Conservation (phyloP, 2,329 filamentous ascomycete genomes). For the Talaromyces marneffei region DNA sequence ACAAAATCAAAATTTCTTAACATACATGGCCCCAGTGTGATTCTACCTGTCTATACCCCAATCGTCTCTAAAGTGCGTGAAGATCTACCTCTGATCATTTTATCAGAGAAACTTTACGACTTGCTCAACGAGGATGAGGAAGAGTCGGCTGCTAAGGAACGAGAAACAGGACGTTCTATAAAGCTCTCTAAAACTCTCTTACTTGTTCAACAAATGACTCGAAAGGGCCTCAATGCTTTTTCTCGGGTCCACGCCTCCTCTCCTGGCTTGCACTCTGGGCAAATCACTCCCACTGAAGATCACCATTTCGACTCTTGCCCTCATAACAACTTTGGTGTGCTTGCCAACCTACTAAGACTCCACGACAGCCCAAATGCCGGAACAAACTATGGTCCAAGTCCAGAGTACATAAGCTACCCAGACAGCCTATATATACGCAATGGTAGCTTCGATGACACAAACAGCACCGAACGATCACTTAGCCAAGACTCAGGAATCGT, state of each 20-base stretch:
- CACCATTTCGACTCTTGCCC: slow-evolving; percentile 55
- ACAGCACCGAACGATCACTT: slow-evolving; percentile 27
- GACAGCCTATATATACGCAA: slow-evolving; percentile 23
- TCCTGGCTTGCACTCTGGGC: slow-evolving; percentile 30
- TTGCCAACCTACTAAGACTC: slow-evolving; percentile 66
- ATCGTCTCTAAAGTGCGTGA: slow-evolving; percentile 26
- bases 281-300: slow-evolving; percentile 31
- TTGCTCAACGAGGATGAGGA: slow-evolving; percentile 29
- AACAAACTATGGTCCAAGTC: slow-evolving; percentile 18
- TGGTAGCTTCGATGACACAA: slow-evolving; percentile 28
- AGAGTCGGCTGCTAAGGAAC: slow-evolving; percentile 14
- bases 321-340: slow-evolving; percentile 66
- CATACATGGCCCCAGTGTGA: slow-evolving; percentile 20
- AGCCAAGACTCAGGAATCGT: slow-evolving; percentile 26
- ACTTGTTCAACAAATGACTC: slow-evolving; percentile 34
- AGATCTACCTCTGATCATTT: slow-evolving; percentile 31
- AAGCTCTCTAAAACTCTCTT: slow-evolving; percentile 28
- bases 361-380: slow-evolving; percentile 43
- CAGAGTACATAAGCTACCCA: slow-evolving; percentile 7
- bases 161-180: slow-evolving; percentile 23
- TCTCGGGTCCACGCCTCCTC: slow-evolving; percentile 29
- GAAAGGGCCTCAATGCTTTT: slow-evolving; percentile 20
- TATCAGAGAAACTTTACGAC: slow-evolving; percentile 27
- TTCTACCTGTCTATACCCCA: slow-evolving; percentile 12
- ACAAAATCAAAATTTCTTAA: slow-evolving; percentile 5